These are phyloP conservation scores for Niveomyces coronatus DNA, from an alignment of 2,329 filamentous ascomycete genomes.

Conservation along the genomic window DNA sequence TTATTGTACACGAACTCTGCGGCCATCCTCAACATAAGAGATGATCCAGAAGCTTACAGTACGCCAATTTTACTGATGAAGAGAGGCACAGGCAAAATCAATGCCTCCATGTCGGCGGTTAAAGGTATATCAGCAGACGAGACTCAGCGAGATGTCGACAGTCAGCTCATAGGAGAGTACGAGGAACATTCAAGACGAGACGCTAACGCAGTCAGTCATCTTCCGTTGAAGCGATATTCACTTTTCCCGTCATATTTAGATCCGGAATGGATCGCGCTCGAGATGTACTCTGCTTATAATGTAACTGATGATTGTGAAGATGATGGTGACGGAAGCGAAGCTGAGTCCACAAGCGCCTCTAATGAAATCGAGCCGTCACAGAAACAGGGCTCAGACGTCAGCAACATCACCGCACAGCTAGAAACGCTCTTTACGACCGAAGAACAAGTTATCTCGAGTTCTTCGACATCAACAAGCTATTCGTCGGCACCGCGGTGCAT, in stretches of 20 bases:
- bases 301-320: slow-evolving; percentile 31
- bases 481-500: too few species aligned
- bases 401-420: too few species aligned
- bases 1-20: slow-evolving; percentile 91
- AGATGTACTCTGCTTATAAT: slow-evolving; percentile 52
- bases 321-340: slow-evolving; percentile 32
- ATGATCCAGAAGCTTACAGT: slow-evolving; percentile 34
- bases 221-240: slow-evolving; percentile 33
- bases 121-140: background rate
- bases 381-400: too few species aligned
- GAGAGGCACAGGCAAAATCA: slow-evolving; percentile 53
- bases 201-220: too few species aligned
- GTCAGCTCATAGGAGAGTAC: slow-evolving; percentile 3
- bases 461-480: too few species aligned
- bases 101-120: slow-evolving; percentile 21
- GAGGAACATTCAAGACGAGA: background rate
- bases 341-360: background rate
- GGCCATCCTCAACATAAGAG: slow-evolving; percentile 71
- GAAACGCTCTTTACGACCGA: too few species aligned
- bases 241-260: slow-evolving; percentile 40
- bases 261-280: slow-evolving; percentile 83
- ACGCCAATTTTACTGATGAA: slow-evolving; percentile 59
- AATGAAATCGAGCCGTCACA: slow-evolving; percentile 17
- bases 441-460: too few species aligned
- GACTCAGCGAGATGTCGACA: background rate